Conservation (phyloP, 1,284 basidiomycete genomes). For the Filobasidium uniguttulatum region DNA sequence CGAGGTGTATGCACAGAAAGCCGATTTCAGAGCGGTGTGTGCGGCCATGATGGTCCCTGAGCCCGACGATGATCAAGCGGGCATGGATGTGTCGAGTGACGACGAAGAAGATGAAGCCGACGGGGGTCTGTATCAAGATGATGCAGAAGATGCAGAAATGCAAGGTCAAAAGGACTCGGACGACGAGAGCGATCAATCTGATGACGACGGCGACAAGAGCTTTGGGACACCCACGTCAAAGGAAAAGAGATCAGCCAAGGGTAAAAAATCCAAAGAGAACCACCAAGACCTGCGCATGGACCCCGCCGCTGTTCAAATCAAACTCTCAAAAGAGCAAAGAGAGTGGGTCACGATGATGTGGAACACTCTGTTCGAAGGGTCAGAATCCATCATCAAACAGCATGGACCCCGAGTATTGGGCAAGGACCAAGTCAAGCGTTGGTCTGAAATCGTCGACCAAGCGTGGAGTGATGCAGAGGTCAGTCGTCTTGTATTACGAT, state of each 20-base stretch:
- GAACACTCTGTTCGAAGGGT: conserved; percentile 22
- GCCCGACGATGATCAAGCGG: conserved; percentile 16
- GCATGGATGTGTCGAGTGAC: conserved; percentile 5
- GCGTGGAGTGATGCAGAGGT: conserved; percentile 36
- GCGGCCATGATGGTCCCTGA: conserved; percentile 32
- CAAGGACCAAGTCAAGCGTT: conserved; percentile 29
- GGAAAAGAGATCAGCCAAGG: not conserved
- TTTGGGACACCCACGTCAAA: conserved; percentile 4
- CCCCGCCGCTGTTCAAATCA: conserved; percentile 7
- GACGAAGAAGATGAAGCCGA: conserved; percentile 13
- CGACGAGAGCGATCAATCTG: conserved; percentile 11
- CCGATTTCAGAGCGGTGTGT: conserved; percentile 30
- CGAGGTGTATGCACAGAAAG: not conserved
- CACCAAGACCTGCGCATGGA: not conserved
- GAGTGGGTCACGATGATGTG: conserved; percentile 29
- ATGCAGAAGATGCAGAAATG: conserved; percentile 12
- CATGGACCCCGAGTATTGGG: conserved; percentile 19
- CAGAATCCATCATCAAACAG: conserved; percentile 7
- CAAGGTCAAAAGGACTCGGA: conserved; percentile 1
- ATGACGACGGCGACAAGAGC: conserved; percentile 14
- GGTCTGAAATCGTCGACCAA: conserved; percentile 31
- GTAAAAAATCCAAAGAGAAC: not conserved
- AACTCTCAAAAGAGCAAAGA: conserved; percentile 24
- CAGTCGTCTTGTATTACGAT: no score
- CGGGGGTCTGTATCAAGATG: not conserved